These are phyloP conservation scores for Lathyrus sativus DNA, from an alignment of 306 rosid genomes.

Conservation along the genomic window DNA sequence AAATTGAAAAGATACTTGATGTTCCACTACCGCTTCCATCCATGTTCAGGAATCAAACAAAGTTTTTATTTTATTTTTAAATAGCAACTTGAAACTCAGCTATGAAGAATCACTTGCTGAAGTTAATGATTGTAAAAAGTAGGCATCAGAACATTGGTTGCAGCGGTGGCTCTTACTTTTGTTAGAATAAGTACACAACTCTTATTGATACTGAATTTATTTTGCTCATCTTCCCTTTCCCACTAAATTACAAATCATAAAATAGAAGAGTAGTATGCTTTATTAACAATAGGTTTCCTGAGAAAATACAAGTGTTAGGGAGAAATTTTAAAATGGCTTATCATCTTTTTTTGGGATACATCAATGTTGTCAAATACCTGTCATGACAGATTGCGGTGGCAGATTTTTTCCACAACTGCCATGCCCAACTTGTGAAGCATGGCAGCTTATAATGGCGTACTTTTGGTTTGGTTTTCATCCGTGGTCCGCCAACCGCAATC, in stretches of 20 bases:
- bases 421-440: too few relatives aligned
- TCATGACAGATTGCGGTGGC: too few relatives aligned
- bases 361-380: too few relatives aligned
- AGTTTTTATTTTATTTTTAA: not conserved
- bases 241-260: not conserved
- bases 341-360: too few relatives aligned
- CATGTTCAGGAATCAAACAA: not conserved
- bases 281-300: slow-evolving; percentile 8
- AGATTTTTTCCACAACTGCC: too few relatives aligned
- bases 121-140: slow-evolving; percentile 1
- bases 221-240: slow-evolving; percentile 2
- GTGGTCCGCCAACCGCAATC: not conserved
- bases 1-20: not conserved
- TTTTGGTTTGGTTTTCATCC: not conserved
- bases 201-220: slow-evolving; percentile 4
- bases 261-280: slow-evolving; percentile 8
- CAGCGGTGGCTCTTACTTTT: not conserved
- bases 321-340: not conserved
- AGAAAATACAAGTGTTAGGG: slow-evolving; percentile 10
- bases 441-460: not conserved
- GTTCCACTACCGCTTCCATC: not conserved
- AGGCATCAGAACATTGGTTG: not conserved
- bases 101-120: not conserved
- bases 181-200: slow-evolving; percentile 2
- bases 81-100: not conserved